Base-by-base conservation (phyloP, 2,329 filamentous ascomycete genomes). In the Graphilbum fragrans region DNA sequence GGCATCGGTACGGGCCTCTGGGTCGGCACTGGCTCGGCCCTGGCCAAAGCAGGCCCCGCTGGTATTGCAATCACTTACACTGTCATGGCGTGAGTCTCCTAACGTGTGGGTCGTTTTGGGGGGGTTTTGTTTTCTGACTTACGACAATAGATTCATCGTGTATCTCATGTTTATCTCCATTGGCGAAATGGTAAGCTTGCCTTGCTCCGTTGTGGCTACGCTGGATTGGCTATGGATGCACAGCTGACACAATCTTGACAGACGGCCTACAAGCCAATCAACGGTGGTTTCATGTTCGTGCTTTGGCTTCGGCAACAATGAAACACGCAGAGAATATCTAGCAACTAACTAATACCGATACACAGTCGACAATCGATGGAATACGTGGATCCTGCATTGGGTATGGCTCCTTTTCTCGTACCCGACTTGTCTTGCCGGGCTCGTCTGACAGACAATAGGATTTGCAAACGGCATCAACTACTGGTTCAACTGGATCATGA, bases 241-340 rank as follows among this genome's bases (percentile, higher is more conserved):
- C n/a, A n/a, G n/a, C n/a, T n/a, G n/a, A n/a, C n/a, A n/a, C n/a
- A n/a, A n/a, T n/a, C n/a, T n/a, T n/a, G n/a, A n/a, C n/a, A n/a
- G 61, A 72, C 74, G 14, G 66, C 75, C 19, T 77, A 73, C 61
- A 65, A 80, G 36, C 71, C 75, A 5, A 55, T 77, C 47, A 62
- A 72, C 23, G 67, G 69, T 11, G 67, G 66, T 4, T 63, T 71
- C 6, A 62, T 66, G n/a, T n/a, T n/a, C n/a, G n/a, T n/a, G n/a
- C n/a, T n/a, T n/a, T n/a, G n/a, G n/a, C n/a, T n/a, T n/a, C n/a
- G n/a, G n/a, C n/a, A n/a, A n/a, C n/a, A n/a, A n/a, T n/a, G n/a
- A n/a, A n/a, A n/a, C n/a, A n/a, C n/a, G n/a, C n/a, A n/a, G n/a
- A n/a, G n/a, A n/a, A n/a, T n/a, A n/a, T n/a, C n/a, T n/a, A n/a